phyloP scores from a whole-genome alignment of 1,284 basidiomycete genomes.

The Pseudozyma tsukubaensis region DNA sequence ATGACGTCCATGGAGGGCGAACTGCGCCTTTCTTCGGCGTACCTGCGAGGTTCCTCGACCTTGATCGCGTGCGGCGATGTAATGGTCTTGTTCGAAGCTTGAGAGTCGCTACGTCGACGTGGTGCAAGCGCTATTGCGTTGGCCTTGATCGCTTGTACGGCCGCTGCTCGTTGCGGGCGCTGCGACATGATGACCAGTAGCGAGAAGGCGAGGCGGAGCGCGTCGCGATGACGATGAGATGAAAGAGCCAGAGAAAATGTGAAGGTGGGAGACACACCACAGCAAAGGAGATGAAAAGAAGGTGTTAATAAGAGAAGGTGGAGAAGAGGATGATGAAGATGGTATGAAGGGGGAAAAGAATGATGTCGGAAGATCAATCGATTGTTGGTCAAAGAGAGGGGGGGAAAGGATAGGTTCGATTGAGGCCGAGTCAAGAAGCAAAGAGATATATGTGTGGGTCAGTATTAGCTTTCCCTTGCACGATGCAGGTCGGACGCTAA shows the following conservation, averaged over 20 bases:
- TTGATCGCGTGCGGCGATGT: conserved; percentile 25
- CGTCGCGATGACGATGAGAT: conserved; percentile 1
- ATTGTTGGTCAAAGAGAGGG: neutral
- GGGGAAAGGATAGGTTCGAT: neutral
- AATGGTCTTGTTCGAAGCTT: conserved; percentile 29
- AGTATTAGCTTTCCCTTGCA: conserved; percentile 1
- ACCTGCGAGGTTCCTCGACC: conserved; percentile 16
- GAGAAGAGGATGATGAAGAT: neutral
- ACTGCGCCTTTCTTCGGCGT: conserved; percentile 1
- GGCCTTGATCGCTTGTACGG: conserved; percentile 37
- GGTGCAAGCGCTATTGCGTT: conserved; percentile 27
- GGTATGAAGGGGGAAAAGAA: neutral
- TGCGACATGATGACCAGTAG: conserved; percentile 21
- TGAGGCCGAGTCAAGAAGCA: neutral
- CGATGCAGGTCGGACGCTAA: neutral
- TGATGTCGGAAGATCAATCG: neutral
- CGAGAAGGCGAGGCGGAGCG: neutral
- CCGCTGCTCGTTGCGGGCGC: conserved; percentile 41
- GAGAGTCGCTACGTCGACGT: conserved; percentile 33
- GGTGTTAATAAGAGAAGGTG: neutral
- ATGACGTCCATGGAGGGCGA: conserved; percentile 36
- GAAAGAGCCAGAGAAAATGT: conserved; percentile 5
- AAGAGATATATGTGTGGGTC: conserved; percentile 8
- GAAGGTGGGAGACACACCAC: neutral
- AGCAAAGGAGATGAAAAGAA: conserved; percentile 3